These are phyloP conservation scores for Rhipidocladum racemiflorum DNA, from an alignment of 176 grass and related monocot genomes.

Conservation along the genomic window DNA sequence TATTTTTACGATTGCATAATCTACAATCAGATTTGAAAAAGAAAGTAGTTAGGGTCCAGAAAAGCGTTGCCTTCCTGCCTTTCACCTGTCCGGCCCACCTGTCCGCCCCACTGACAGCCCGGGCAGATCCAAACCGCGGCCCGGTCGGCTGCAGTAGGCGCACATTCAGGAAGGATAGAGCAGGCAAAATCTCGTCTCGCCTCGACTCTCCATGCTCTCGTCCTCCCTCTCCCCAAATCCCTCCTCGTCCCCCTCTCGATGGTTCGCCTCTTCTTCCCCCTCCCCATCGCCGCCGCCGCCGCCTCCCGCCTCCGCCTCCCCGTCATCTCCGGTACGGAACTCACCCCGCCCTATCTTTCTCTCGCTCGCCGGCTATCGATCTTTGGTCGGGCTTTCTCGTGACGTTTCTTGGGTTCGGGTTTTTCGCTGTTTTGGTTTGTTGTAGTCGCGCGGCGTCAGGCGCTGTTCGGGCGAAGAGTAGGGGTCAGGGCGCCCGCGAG, in stretches of 20 bases:
- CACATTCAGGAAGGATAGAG: background rate
- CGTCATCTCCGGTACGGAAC: conserved; percentile 21
- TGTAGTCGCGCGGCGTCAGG: conserved; percentile 47
- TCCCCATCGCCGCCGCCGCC: conserved; percentile 36
- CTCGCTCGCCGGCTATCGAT: background rate
- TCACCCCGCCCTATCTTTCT: background rate
- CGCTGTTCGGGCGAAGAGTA: conserved; percentile 38
- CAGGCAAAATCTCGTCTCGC: background rate
- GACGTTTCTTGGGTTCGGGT: conserved; percentile 6
- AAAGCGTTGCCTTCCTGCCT: too few relatives aligned
- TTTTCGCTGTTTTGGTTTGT: background rate
- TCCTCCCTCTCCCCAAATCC: conserved; percentile 23
- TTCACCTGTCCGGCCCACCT: background rate
- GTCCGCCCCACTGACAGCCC: background rate
- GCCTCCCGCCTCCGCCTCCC: conserved; percentile 24
- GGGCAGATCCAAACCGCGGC: background rate
- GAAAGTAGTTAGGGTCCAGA: too few relatives aligned
- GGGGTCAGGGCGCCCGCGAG: conserved; percentile 33
- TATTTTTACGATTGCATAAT: too few relatives aligned
- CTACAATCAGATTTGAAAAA: too few relatives aligned
- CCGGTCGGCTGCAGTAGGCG: background rate
- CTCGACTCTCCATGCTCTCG: background rate
- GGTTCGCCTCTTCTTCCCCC: conserved; percentile 40
- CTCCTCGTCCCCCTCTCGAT: conserved; percentile 8
- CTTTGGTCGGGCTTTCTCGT: background rate